Conservation (phyloP, 352 stramenopile genomes). For the Plasmopara halstedii region DNA sequence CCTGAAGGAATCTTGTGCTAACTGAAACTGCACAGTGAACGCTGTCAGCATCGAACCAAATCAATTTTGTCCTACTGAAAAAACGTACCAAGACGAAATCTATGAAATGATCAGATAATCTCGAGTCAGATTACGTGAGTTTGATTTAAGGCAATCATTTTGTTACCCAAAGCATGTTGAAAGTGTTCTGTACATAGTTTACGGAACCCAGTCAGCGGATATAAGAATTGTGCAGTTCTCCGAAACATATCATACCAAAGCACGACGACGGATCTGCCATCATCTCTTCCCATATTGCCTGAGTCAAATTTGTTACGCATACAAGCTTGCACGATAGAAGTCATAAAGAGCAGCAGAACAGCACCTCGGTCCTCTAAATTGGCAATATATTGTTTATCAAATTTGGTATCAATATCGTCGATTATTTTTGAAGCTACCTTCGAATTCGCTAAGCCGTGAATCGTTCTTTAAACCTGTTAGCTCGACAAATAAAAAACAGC, state of each 20-base stretch:
- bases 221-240: neutral
- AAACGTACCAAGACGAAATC: constrained; percentile 68
- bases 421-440: constrained; percentile 29
- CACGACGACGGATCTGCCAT: constrained; percentile 75
- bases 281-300: constrained; percentile 87
- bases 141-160: neutral
- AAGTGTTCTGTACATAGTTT: constrained; percentile 44
- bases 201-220: constrained; percentile 1
- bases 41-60: constrained; percentile 13
- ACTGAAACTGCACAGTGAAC: constrained; percentile 51
- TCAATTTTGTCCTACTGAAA: neutral
- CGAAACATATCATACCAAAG: constrained; percentile 39
- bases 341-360: neutral
- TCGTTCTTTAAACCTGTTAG: constrained; percentile 33
- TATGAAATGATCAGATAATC: constrained; percentile 9
- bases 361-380: constrained; percentile 24
- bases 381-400: neutral
- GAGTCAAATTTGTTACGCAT: neutral
- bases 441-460: constrained; percentile 48
- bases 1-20: constrained; percentile 78
- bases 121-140: neutral
- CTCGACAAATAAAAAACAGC: neutral
- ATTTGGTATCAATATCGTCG: neutral
- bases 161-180: constrained; percentile 55
- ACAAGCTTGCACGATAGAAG: neutral